These are phyloP conservation scores for Aspergillus aculeatus DNA, from an alignment of 2,329 filamentous ascomycete species.

Conservation along the genomic window DNA sequence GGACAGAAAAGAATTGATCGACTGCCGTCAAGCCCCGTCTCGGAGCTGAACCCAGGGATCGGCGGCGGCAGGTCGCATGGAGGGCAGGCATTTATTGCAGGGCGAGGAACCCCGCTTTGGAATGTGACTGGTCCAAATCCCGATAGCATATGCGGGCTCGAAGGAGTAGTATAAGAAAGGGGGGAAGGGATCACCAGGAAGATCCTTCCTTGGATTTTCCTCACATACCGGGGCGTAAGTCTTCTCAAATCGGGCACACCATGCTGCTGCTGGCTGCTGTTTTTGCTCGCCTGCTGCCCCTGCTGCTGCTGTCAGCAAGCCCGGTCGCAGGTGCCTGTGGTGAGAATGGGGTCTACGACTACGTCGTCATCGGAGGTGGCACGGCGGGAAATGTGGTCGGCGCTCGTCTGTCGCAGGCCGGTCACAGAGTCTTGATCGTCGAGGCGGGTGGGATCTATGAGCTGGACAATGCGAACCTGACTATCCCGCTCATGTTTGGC, in stretches of 20 bases:
- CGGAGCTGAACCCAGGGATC: too few species aligned
- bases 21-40: too few species aligned
- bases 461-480: constrained; percentile 27
- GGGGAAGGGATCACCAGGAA: neutral
- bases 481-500: constrained; percentile 22
- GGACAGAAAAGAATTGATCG: too few species aligned
- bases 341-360: constrained; percentile 20
- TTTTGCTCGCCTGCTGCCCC: neutral
- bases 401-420: constrained; percentile 26
- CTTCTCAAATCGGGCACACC: neutral
- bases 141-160: neutral
- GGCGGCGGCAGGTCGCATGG: neutral
- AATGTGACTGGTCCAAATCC: neutral
- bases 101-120: neutral
- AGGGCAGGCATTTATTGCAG: neutral
- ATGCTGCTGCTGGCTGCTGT: neutral
- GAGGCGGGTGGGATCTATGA: constrained; percentile 34
- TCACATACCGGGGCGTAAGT: too few species aligned
- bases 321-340: neutral
- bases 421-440: constrained; percentile 28
- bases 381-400: constrained; percentile 35
- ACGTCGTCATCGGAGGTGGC: constrained; percentile 37
- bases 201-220: too few species aligned
- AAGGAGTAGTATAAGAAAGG: neutral
- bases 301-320: neutral